Base-by-base conservation (phyloP, 345 rosid species). In the Lumnitzera littorea region DNA sequence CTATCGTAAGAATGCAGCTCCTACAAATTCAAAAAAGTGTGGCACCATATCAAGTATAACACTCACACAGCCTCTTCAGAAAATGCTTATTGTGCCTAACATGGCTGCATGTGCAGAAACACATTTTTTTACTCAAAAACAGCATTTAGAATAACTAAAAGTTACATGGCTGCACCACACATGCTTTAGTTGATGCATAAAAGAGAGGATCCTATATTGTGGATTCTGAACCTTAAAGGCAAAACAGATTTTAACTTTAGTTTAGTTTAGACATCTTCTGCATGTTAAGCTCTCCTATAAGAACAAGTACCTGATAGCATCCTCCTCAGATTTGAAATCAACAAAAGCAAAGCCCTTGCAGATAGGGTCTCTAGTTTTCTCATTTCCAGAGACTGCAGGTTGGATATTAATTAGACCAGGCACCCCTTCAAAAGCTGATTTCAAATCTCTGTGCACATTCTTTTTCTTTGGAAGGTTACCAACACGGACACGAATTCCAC, bases 391-490 rank as follows among this genome's bases (percentile, higher is more conserved):
- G 62, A 92, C 91, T 56, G 79, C 88, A 23, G 98, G 96, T 59
- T 64, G 56, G n/a, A 92, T 77, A 60, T 65, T 69, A 64, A 74
- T 55, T 43, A 92, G 54, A 17, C 98, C 96, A 60, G 71, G 70
- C 24, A 82, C 80, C 41, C 73, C 94, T 68, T 81, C 64, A 59
- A 87, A 92, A 54, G 94, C 89, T 61, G 58, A 66, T 68, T 80
- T 74, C 56, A 92, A 78, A 84, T 92, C 96, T 67, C 95, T 81
- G 24, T 82, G 85, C 62, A 92, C 68, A 52, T 89, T 92, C 88
- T 79, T 92, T 76, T 92, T 92, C 96, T 80, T 92, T 2, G 98
- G 98, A 60, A 92, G 89, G 76, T 87, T 82, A 14, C 53, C 25
- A 51, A 89, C 68, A 47, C 75, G 82, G 36, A 92, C 94, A 60